Conservation (phyloP, 2,329 filamentous ascomycete genomes). For the Xylariomycetidae sp. region DNA sequence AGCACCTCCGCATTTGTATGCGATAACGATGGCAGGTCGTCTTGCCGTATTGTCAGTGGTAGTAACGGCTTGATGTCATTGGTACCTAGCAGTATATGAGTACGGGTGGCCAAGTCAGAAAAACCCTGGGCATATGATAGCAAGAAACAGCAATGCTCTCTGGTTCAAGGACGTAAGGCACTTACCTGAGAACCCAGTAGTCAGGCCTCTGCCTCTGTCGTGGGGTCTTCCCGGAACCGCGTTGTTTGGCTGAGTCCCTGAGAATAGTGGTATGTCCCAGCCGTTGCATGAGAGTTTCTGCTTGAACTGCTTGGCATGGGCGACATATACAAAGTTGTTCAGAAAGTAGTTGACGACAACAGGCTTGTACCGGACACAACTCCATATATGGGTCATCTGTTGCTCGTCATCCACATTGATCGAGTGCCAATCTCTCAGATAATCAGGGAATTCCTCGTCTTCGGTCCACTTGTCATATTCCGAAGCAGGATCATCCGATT, state of each 20-base stretch:
- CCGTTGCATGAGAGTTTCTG: constrained; percentile 60
- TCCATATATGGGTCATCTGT: constrained; percentile 48
- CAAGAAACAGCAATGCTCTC: no score
- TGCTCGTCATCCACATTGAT: constrained; percentile 56
- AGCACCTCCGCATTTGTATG: constrained; percentile 64
- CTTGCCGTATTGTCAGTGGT: constrained; percentile 57
- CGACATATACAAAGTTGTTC: constrained; percentile 61
- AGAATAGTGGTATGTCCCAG: constrained; percentile 59
- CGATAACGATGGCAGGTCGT: constrained; percentile 49
- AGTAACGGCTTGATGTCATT: constrained; percentile 60
- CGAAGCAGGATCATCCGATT: constrained; percentile 50
- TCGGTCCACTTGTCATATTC: constrained; percentile 51
- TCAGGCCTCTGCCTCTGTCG: constrained; percentile 30
- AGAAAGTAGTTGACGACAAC: constrained; percentile 56
- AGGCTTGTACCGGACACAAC: constrained; percentile 41
- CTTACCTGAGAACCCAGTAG: constrained; percentile 62
- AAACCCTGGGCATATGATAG: no score
- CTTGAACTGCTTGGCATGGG: constrained; percentile 59
- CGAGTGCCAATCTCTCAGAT: constrained; percentile 46
- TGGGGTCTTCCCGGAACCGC: background rate
- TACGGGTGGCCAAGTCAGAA: background rate
- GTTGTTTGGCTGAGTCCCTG: constrained; percentile 12
- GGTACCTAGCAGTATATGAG: constrained; percentile 36
- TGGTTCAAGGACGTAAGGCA: no score
- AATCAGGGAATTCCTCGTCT: constrained; percentile 35